Evolutionary conservation across 352 stramenopile species (phyloP).

Genomic region (Plasmopara muralis): DNA sequence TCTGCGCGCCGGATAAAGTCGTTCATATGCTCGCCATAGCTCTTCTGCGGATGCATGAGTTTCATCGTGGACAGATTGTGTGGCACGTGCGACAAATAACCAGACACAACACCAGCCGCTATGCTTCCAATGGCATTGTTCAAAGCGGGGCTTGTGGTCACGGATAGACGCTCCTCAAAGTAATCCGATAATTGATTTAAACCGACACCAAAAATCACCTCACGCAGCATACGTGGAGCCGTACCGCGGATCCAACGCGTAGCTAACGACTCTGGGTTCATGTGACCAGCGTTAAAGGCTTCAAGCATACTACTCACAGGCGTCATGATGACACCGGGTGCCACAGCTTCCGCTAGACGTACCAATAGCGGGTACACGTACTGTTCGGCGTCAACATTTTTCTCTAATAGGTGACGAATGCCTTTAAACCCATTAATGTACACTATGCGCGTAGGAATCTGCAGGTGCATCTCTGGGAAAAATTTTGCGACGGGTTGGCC

Average conservation of each 20-base stretch:
- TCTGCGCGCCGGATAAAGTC: slow-evolving; percentile 81
- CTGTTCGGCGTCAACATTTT: slow-evolving; percentile 74
- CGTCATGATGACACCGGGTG: slow-evolving; percentile 90
- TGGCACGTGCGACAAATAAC: slow-evolving; percentile 92
- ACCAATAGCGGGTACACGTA: slow-evolving; percentile 79
- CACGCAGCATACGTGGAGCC: slow-evolving; percentile 74
- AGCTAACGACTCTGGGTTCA: slow-evolving; percentile 86
- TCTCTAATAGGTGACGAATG: slow-evolving; percentile 79
- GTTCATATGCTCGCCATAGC: slow-evolving; percentile 74
- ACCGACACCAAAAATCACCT: slow-evolving; percentile 92
- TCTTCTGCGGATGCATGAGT: slow-evolving; percentile 89
- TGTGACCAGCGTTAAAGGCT: slow-evolving; percentile 90
- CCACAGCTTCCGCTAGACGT: slow-evolving; percentile 71
- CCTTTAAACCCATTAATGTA: slow-evolving; percentile 94
- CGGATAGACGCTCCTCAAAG: slow-evolving; percentile 86
- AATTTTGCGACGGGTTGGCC: slow-evolving; percentile 69
- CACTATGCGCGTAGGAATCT: slow-evolving; percentile 88
- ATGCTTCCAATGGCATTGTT: slow-evolving; percentile 87
- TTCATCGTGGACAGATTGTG: slow-evolving; percentile 96
- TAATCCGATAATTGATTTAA: slow-evolving; percentile 93
- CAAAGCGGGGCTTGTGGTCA: slow-evolving; percentile 58
- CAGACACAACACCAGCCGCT: slow-evolving; percentile 83
- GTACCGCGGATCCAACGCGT: slow-evolving; percentile 88
- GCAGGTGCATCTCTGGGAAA: slow-evolving; percentile 93
- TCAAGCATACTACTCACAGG: slow-evolving; percentile 89